Evolutionary conservation across 2,329 filamentous ascomycete genomes (phyloP).

Genomic region (Lachnellula subtilissima): DNA sequence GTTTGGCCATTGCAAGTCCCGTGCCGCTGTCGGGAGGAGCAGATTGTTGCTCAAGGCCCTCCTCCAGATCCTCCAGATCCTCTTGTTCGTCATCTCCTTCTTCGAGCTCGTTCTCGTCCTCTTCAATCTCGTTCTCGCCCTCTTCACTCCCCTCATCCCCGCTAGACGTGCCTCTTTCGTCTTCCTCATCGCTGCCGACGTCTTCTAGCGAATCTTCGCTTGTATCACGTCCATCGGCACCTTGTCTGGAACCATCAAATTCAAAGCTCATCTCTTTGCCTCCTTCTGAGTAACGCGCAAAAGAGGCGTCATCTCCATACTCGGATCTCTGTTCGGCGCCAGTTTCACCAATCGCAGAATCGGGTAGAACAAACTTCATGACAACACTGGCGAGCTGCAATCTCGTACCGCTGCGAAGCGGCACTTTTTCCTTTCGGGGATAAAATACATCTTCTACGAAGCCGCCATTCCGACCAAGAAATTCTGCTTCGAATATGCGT

Average conservation of each 20-base stretch:
- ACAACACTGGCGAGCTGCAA: slow-evolving; percentile 68
- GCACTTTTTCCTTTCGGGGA: slow-evolving; percentile 46
- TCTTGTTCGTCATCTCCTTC: no score
- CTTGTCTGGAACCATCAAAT: slow-evolving; percentile 59
- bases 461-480: slow-evolving; percentile 60
- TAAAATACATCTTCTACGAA: slow-evolving; percentile 60
- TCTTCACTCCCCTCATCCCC: slow-evolving; percentile 31
- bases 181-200: slow-evolving; percentile 21
- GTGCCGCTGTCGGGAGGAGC: not conserved
- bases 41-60: slow-evolving; percentile 2
- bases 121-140: not conserved
- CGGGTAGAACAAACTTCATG: slow-evolving; percentile 65
- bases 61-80: slow-evolving; percentile 22
- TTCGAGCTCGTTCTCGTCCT: no score
- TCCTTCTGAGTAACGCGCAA: slow-evolving; percentile 48
- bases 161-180: slow-evolving; percentile 21
- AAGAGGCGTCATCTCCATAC: slow-evolving; percentile 46
- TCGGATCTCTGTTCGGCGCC: slow-evolving; percentile 49
- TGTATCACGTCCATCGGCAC: slow-evolving; percentile 44
- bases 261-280: slow-evolving; percentile 71
- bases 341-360: slow-evolving; percentile 51
- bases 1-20: not conserved
- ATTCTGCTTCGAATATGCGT: slow-evolving; percentile 58
- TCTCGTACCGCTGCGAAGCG: slow-evolving; percentile 58
- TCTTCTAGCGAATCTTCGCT: slow-evolving; percentile 29